These are phyloP conservation scores for Micromonas pusilla DNA, from an alignment of 139 green algal genomes.

Conservation along the genomic window DNA sequence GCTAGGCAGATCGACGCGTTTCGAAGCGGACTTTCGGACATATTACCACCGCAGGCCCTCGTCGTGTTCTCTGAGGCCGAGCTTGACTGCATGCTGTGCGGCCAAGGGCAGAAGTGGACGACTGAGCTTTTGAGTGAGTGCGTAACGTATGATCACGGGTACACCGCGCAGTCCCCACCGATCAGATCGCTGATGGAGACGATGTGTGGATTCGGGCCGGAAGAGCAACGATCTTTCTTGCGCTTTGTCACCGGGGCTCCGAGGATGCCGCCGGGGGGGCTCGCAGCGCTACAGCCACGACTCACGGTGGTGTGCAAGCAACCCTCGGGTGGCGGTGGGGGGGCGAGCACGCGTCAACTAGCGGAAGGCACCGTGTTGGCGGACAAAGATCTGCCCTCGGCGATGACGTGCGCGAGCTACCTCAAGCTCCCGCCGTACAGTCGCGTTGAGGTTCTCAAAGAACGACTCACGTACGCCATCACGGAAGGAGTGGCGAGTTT, in stretches of 20 bases:
- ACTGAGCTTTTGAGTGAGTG: conserved; percentile 60
- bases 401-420: conserved; percentile 99
- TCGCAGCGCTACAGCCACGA: conserved; percentile 77
- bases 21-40: conserved; percentile 55
- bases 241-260: conserved; percentile 93
- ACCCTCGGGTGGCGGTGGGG: conserved; percentile 12
- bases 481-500: conserved; percentile 87
- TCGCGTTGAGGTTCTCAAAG: conserved; percentile 69
- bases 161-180: conserved; percentile 45
- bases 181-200: conserved; percentile 69
- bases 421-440: conserved; percentile 97
- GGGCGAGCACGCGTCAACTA: no score
- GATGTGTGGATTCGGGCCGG: conserved; percentile 68
- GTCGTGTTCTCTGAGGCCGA: conserved; percentile 83
- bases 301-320: conserved; percentile 96
- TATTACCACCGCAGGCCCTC: conserved; percentile 59
- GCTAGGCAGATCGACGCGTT: conserved; percentile 67
- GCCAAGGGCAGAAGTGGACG: conserved; percentile 70
- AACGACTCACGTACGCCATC: conserved; percentile 82
- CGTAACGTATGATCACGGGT: conserved; percentile 97
- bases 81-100: conserved; percentile 89
- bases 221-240: conserved; percentile 86
- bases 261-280: conserved; percentile 81
- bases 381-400: conserved; percentile 62
- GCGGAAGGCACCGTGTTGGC: conserved; percentile 1